These are phyloP conservation scores for Prosopis cineraria DNA, from an alignment of 306 rosid species.

Conservation along the genomic window DNA sequence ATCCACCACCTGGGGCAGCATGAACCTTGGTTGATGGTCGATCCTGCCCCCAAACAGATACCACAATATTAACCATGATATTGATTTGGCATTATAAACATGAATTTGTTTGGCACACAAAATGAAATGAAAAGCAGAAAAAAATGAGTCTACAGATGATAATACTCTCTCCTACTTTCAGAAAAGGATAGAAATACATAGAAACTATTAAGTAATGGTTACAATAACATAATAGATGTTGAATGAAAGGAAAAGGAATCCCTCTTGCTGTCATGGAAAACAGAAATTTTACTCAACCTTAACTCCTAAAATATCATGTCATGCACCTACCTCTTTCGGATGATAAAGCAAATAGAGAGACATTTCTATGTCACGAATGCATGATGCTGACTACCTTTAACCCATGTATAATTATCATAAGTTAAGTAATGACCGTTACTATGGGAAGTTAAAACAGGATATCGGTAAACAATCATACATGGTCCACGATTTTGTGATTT, in stretches of 20 bases:
- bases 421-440: neutral
- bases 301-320: neutral
- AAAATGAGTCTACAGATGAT: neutral
- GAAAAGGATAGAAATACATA: neutral
- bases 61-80: neutral
- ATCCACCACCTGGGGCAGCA: slow-evolving; percentile 81
- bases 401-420: neutral
- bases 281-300: neutral
- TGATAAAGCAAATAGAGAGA: neutral
- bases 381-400: neutral
- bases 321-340: neutral
- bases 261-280: neutral
- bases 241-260: neutral
- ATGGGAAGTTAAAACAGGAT: neutral
- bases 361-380: neutral
- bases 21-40: slow-evolving; percentile 90
- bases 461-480: neutral
- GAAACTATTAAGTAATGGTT: neutral
- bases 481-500: neutral
- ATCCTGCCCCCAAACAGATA: slow-evolving; percentile 52
- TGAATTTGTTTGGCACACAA: neutral
- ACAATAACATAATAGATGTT: neutral
- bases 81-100: neutral
- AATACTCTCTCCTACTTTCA: neutral
- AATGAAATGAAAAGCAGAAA: neutral